phyloP scores from a whole-genome alignment of 305 asterid genomes.

The Fraxinus angustifolia region DNA sequence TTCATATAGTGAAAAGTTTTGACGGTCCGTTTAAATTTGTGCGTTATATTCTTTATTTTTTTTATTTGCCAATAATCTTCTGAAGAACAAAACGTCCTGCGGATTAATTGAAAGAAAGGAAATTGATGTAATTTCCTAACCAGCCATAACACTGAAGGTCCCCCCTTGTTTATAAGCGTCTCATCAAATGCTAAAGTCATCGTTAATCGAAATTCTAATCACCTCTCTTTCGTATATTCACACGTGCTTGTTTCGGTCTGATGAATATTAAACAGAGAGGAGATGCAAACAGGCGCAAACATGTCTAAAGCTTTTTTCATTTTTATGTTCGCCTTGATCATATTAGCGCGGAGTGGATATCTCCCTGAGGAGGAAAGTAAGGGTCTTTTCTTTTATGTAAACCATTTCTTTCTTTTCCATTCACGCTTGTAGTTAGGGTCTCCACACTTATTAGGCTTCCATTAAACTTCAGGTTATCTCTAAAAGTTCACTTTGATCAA shows the following conservation, averaged over 20 bases:
- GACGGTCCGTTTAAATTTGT: too few species aligned
- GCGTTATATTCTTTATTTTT: too few species aligned
- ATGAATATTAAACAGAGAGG: neutral
- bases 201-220: neutral
- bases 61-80: too few species aligned
- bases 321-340: constrained; percentile 13
- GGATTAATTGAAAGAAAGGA: too few species aligned
- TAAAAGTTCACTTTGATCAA: too few species aligned
- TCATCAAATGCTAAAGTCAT: neutral
- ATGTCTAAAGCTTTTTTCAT: constrained; percentile 9
- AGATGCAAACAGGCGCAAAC: neutral
- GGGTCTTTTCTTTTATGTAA: neutral
- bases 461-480: too few species aligned
- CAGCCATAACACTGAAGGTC: neutral
- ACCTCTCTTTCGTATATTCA: neutral
- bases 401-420: neutral
- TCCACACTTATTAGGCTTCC: neutral
- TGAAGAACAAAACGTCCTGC: too few species aligned
- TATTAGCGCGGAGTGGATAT: constrained; percentile 24
- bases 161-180: neutral
- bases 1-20: too few species aligned
- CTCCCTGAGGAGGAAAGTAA: constrained; percentile 37
- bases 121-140: too few species aligned
- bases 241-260: neutral
- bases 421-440: too few species aligned